Conservation (phyloP, 176 grass and related monocot species). For the Aechmea fasciata region DNA sequence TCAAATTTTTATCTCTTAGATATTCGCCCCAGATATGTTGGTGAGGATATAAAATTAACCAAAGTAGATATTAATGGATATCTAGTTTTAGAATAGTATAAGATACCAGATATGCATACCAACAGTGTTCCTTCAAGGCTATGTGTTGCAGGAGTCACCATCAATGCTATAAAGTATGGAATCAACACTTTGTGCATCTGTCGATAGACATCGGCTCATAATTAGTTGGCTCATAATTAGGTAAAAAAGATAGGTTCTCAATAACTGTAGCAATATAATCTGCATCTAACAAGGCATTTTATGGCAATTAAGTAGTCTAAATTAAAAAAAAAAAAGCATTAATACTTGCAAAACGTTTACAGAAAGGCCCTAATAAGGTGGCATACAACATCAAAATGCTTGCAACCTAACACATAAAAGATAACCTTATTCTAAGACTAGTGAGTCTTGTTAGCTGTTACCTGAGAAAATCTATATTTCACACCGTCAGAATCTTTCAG, state of each 20-base stretch:
- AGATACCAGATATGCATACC: conserved; percentile 47
- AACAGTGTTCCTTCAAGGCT: conserved; percentile 86
- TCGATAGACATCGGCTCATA: conserved; percentile 15
- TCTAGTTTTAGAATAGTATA: background rate
- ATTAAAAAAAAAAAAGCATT: no score
- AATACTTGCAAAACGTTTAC: background rate
- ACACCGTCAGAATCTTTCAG: background rate
- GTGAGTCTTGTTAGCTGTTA: no score
- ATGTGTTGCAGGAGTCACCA: conserved; percentile 85
- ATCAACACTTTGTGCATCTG: conserved; percentile 80
- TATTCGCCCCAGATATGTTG: background rate
- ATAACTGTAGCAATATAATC: no score
- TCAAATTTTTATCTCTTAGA: background rate
- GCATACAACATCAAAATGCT: background rate
- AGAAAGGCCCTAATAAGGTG: background rate
- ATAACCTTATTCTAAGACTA: background rate
- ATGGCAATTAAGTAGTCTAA: background rate
- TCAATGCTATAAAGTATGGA: conserved; percentile 71
- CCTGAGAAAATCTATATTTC: background rate
- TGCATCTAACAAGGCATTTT: background rate
- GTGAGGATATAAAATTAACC: conserved; percentile 1
- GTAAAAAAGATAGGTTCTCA: background rate
- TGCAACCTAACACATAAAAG: background rate
- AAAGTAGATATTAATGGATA: conserved; percentile 14
- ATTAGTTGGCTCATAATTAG: background rate